phyloP scores from a whole-genome alignment of 495 filamentous ascomycete species.

The Trichocladium uniseriatum region DNA sequence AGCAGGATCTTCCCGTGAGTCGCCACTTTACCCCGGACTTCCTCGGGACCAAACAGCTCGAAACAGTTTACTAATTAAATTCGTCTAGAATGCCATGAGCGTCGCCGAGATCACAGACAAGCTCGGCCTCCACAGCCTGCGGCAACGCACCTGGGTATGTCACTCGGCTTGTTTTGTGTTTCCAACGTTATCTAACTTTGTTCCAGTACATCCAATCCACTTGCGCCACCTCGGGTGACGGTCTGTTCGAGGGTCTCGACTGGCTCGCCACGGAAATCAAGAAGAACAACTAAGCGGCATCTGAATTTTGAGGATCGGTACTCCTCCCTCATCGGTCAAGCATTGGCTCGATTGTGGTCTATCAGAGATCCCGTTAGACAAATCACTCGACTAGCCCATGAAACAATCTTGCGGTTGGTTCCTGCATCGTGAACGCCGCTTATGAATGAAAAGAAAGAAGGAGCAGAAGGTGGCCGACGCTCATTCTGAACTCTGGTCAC shows the following conservation, averaged over 20 bases:
- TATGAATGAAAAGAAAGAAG: slow-evolving; percentile 18
- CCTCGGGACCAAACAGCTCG: too few relatives aligned
- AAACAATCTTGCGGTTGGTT: slow-evolving; percentile 32
- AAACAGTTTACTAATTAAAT: slow-evolving; percentile 12
- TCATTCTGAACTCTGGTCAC: slow-evolving; percentile 31
- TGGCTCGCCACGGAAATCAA: slow-evolving; percentile 97
- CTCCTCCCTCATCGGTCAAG: slow-evolving; percentile 26
- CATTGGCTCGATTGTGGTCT: slow-evolving; percentile 42
- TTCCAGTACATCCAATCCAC: slow-evolving; percentile 97
- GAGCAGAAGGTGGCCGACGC: slow-evolving; percentile 18
- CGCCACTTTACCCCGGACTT: not conserved
- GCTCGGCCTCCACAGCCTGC: slow-evolving; percentile 96
- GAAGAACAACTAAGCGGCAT: slow-evolving; percentile 57
- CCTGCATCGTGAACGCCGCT: slow-evolving; percentile 30
- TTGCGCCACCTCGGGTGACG: slow-evolving; percentile 97
- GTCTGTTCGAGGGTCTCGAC: slow-evolving; percentile 99
- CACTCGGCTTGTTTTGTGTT: slow-evolving; percentile 1
- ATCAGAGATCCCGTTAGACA: slow-evolving; percentile 35
- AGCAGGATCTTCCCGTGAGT: slow-evolving; percentile 97
- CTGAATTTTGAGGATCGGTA: slow-evolving; percentile 12
- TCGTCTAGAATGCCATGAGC: slow-evolving; percentile 89
- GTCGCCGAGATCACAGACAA: slow-evolving; percentile 99
- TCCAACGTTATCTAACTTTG: slow-evolving; percentile 17
- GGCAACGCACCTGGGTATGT: slow-evolving; percentile 95
- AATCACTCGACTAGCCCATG: slow-evolving; percentile 42